Evolutionary conservation across 768 basidiomycete genomes (phyloP).

Genomic region (Tylopilus sp.): DNA sequence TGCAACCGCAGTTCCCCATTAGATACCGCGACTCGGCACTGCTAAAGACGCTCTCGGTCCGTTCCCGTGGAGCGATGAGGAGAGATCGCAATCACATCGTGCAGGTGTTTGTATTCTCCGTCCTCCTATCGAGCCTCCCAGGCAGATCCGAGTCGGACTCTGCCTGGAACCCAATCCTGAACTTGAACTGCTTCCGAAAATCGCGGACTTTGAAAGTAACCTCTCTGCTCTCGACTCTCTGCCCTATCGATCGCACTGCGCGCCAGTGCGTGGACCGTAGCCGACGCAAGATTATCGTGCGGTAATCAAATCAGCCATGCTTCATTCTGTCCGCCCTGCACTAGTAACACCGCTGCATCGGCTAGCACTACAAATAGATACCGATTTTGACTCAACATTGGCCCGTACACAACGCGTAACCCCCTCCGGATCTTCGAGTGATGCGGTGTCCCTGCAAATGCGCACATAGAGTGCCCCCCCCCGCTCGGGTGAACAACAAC

Average conservation of each 20-base stretch:
- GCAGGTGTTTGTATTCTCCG: conserved; percentile 4
- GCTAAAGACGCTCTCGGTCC: conserved; percentile 7
- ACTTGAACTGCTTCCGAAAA: conserved; percentile 23
- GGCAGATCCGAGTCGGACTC: conserved; percentile 5
- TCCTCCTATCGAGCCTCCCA: not conserved
- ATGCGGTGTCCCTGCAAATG: not conserved
- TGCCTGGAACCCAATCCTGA: conserved; percentile 3
- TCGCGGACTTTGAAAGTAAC: conserved; percentile 23
- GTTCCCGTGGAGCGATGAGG: conserved; percentile 13
- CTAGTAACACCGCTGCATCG: conserved; percentile 15
- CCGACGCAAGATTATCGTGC: conserved; percentile 13
- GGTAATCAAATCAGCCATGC: conserved; percentile 7
- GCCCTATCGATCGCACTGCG: conserved; percentile 8
- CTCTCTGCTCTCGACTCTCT: no score
- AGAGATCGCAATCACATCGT: conserved; percentile 3
- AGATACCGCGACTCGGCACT: conserved; percentile 4
- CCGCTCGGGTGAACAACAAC: not conserved
- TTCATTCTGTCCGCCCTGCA: not conserved
- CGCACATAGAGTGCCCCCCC: conserved; percentile 6
- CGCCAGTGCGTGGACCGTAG: conserved; percentile 5
- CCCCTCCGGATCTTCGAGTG: not conserved
- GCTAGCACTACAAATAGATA: conserved; percentile 3
- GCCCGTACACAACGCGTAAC: not conserved
- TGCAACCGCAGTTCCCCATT: conserved; percentile 28
- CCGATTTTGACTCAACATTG: not conserved